A percentile compares a stretch with the other conserved stretches of the same genome.
Conservation (phyloP, 139 green algal species). For the Chlorella sp. region DNA sequence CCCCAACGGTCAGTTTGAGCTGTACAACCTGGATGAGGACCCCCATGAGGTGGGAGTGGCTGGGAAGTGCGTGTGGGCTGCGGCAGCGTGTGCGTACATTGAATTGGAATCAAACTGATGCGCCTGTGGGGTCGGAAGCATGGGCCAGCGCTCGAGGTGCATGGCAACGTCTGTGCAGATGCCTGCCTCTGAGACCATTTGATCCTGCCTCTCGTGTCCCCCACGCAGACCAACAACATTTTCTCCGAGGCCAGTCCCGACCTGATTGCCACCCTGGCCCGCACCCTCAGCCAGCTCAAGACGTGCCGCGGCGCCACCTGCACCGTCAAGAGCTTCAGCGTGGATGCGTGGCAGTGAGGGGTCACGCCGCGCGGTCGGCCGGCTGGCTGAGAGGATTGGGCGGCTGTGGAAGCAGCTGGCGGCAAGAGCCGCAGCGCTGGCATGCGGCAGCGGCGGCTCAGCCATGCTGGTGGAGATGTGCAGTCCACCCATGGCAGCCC, state of each 20-base stretch:
- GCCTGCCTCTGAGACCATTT: no score
- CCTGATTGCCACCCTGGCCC: not conserved
- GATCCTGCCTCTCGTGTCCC: no score
- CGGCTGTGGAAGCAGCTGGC: not conserved
- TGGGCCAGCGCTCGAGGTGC: no score
- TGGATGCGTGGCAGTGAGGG: not conserved
- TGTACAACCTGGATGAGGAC: slow-evolving; percentile 2
- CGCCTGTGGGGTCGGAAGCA: no score
- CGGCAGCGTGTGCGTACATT: no score
- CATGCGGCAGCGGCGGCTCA: no score
- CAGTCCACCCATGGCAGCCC: no score
- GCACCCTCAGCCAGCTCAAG: not conserved
- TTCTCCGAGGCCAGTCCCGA: not conserved
- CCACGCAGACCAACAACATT: not conserved
- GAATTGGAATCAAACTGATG: no score
- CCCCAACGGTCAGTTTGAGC: not conserved
- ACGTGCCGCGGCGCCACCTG: slow-evolving; percentile 2
- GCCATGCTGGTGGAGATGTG: no score
- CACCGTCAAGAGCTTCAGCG: not conserved
- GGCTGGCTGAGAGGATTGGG: not conserved
- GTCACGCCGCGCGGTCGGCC: no score
- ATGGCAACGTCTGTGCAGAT: no score
- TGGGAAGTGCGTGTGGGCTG: not conserved
- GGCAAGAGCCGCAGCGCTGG: no score
- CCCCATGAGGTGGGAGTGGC: not conserved